These are phyloP conservation scores for Dactylonectria macrodidyma DNA, from an alignment of 2,329 filamentous ascomycete species.

Conservation along the genomic window DNA sequence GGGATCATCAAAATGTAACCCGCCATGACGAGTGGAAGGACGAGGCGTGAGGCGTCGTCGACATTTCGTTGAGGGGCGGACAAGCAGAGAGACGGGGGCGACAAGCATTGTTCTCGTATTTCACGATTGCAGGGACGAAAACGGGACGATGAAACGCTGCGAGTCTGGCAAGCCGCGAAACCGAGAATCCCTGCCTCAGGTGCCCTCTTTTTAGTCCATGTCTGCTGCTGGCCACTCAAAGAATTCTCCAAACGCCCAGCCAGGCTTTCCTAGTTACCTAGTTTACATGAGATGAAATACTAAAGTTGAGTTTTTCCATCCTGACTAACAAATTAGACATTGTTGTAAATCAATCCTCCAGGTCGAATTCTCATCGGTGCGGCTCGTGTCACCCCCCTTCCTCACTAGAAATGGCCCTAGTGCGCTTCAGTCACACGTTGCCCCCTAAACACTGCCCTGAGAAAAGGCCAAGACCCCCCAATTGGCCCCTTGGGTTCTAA, in stretches of 20 bases:
- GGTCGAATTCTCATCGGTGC: not conserved
- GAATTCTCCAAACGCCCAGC: not conserved
- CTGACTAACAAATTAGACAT: not conserved
- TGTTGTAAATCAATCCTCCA: not conserved
- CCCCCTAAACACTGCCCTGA: not conserved
- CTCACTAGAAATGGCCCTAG: not conserved
- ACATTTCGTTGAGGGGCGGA: no score
- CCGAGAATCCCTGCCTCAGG: not conserved
- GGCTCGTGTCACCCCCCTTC: not conserved
- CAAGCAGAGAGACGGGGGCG: not conserved
- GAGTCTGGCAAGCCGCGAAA: not conserved
- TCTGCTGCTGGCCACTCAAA: not conserved
- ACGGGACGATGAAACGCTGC: conserved; percentile 30
- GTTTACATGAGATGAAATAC: no score
- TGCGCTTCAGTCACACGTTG: not conserved
- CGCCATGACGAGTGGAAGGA: not conserved
- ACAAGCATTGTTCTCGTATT: conserved; percentile 17
- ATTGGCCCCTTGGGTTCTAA: not conserved
- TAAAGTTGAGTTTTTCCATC: no score
- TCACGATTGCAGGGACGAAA: conserved; percentile 1
- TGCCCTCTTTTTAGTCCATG: not conserved
- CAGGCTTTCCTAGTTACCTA: no score
- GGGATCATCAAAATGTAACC: conserved; percentile 31
- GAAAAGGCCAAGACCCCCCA: conserved; percentile 1
- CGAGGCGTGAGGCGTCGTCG: no score